phyloP scores from a whole-genome alignment of 352 stramenopile species.

The Phytophthora ohioensis region DNA sequence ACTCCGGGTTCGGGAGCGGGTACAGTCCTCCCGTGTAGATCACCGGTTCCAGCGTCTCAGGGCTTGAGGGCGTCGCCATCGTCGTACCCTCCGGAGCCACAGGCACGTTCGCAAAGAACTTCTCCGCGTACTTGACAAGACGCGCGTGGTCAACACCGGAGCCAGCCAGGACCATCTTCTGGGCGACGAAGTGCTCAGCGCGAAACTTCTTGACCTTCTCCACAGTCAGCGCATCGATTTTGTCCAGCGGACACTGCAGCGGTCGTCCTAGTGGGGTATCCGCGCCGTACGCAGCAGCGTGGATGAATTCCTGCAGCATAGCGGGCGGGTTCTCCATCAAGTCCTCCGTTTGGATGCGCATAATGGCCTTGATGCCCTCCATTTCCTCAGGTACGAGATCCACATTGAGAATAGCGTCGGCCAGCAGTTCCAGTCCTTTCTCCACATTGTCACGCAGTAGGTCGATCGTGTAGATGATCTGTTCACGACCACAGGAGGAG shows the following conservation, averaged over 20 bases:
- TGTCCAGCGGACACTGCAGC: slow-evolving; percentile 83
- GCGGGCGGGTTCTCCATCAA: slow-evolving; percentile 87
- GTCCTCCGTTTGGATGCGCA: slow-evolving; percentile 95
- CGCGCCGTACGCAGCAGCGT: slow-evolving; percentile 87
- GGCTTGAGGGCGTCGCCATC: slow-evolving; percentile 42
- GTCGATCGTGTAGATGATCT: slow-evolving; percentile 98
- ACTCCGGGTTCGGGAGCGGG: slow-evolving; percentile 71
- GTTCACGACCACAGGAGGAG: slow-evolving; percentile 92
- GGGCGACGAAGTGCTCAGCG: slow-evolving; percentile 81
- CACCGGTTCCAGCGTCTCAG: slow-evolving; percentile 51
- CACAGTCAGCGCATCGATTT: slow-evolving; percentile 77
- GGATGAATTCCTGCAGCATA: slow-evolving; percentile 88
- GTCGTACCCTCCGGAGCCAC: slow-evolving; percentile 23
- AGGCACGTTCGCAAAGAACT: slow-evolving; percentile 87
- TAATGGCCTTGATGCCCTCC: slow-evolving; percentile 93
- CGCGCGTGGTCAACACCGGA: slow-evolving; percentile 96
- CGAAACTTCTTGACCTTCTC: slow-evolving; percentile 83
- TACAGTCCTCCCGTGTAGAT: slow-evolving; percentile 80
- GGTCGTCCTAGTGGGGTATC: slow-evolving; percentile 79
- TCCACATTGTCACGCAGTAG: slow-evolving; percentile 95
- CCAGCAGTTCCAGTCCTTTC: slow-evolving; percentile 91
- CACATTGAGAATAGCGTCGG: slow-evolving; percentile 88
- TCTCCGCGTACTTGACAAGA: slow-evolving; percentile 91
- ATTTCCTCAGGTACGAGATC: slow-evolving; percentile 88
- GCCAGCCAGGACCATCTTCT: slow-evolving; percentile 93